phyloP scores from a whole-genome alignment of 768 basidiomycete species.

The Rhizopogon roseolus region DNA sequence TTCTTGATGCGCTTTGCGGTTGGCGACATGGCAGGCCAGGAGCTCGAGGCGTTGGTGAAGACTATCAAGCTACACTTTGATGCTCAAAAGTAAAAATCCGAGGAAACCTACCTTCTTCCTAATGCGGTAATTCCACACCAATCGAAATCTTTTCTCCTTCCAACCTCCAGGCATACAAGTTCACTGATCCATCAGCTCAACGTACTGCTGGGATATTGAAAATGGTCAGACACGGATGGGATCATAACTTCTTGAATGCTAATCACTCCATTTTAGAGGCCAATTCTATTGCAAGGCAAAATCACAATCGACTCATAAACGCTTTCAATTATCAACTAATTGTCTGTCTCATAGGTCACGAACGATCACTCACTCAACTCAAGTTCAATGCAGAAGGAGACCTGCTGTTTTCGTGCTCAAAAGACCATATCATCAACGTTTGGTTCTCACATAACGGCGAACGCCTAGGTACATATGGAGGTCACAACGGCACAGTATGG shows the following conservation, averaged over 20 bases:
- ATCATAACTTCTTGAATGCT: not conserved
- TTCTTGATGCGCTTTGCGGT: not conserved
- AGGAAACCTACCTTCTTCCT: too few relatives aligned
- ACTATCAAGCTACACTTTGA: not conserved
- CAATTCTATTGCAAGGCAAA: constrained; percentile 69
- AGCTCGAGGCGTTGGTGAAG: not conserved
- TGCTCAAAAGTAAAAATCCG: not conserved
- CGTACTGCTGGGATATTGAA: not conserved
- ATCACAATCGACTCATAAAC: not conserved
- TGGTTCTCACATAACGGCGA: constrained; percentile 99
- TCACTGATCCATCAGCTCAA: not conserved
- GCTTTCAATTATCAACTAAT: constrained; percentile 3
- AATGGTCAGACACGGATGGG: not conserved
- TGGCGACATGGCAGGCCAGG: not conserved
- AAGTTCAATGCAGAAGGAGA: constrained; percentile 97
- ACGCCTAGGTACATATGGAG: constrained; percentile 92
- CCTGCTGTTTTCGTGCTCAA: constrained; percentile 91
- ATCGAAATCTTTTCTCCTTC: too few relatives aligned
- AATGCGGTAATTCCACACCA: not conserved
- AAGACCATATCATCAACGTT: constrained; percentile 92
- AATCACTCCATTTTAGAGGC: constrained; percentile 41
- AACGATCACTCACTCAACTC: constrained; percentile 96
- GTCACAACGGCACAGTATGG: constrained; percentile 96
- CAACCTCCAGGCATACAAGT: not conserved
- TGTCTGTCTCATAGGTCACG: constrained; percentile 63